Conservation (phyloP, 176 grass and related monocot genomes). For the Carex kokanica region DNA sequence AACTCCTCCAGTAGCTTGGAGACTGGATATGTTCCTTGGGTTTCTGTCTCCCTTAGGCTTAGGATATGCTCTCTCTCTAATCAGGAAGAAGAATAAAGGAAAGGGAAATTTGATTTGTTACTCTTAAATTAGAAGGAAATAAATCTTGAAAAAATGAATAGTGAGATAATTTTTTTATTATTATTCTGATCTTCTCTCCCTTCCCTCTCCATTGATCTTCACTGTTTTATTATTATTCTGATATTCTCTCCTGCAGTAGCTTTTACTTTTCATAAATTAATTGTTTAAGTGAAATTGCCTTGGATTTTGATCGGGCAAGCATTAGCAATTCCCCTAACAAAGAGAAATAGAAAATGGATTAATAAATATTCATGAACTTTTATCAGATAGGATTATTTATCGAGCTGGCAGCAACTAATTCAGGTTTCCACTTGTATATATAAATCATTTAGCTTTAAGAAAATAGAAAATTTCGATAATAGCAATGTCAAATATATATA, state of each 20-base stretch:
- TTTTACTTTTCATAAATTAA: neutral
- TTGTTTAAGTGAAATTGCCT: neutral
- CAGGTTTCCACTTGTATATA: neutral
- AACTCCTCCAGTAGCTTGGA: neutral
- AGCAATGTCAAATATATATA: neutral
- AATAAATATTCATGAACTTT: constrained; percentile 4
- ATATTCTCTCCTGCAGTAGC: neutral
- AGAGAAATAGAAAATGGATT: neutral
- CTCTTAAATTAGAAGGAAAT: no score
- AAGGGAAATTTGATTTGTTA: no score
- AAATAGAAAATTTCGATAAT: neutral
- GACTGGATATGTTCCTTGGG: neutral
- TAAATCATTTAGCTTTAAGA: neutral
- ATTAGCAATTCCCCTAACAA: neutral
- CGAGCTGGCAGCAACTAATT: neutral
- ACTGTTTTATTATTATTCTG: no score
- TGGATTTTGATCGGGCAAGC: neutral
- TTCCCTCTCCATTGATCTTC: no score
- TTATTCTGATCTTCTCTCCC: no score
- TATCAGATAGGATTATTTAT: neutral
- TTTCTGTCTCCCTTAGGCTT: neutral
- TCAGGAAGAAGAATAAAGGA: no score
- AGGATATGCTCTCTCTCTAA: neutral
- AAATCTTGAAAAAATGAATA: no score
- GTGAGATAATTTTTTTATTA: no score